These are phyloP conservation scores for Suillus americanus DNA, from an alignment of 768 basidiomycete genomes.

Conservation along the genomic window DNA sequence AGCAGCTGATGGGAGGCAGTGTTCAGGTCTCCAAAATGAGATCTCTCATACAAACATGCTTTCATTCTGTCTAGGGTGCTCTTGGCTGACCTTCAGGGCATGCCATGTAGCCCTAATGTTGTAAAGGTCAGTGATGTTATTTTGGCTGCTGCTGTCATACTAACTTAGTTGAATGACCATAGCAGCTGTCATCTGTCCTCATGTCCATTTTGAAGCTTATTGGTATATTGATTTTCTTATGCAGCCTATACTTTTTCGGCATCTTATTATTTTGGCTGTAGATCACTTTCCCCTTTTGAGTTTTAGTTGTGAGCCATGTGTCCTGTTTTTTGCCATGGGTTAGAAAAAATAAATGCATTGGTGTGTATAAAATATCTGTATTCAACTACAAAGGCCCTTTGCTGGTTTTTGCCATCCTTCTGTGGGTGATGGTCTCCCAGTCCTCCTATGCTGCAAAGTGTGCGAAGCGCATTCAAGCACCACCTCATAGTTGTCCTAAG, in stretches of 20 bases:
- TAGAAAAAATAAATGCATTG: not conserved
- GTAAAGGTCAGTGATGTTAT: not conserved
- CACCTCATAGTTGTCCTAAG: not conserved
- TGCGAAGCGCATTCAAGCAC: not conserved
- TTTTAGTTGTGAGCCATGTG: not conserved
- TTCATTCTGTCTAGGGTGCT: no score
- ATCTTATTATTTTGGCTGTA: no score
- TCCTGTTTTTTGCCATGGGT: not conserved
- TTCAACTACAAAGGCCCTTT: not conserved
- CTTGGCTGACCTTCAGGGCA: no score
- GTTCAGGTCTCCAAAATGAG: not conserved
- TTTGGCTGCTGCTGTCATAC: not conserved
- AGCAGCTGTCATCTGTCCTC: not conserved
- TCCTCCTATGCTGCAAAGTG: not conserved
- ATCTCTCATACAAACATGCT: no score
- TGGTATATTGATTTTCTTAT: no score
- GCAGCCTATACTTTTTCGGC: no score
- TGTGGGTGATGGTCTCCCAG: not conserved
- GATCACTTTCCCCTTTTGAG: no score
- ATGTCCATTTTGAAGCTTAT: not conserved
- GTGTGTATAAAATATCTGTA: not conserved
- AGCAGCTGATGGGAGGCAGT: slow-evolving; percentile 12
- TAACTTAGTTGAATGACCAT: not conserved
- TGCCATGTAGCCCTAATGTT: no score
- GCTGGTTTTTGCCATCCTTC: not conserved